Evolutionary conservation across 73 alveolate genomes (phyloP).

Genomic region (Uronychia setigera): DNA sequence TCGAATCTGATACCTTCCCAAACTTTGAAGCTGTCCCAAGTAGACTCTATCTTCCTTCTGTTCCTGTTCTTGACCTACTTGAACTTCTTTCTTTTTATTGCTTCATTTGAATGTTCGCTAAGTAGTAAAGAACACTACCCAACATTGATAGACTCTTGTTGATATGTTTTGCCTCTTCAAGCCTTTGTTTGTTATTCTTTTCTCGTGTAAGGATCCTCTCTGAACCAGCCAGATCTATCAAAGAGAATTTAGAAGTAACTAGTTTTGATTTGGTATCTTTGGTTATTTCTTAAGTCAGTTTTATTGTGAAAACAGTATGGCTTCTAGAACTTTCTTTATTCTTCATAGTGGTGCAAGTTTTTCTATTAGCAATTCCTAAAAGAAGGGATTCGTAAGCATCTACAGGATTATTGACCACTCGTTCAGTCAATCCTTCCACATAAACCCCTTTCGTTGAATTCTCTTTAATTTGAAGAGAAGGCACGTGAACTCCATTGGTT

Average conservation of each 20-base stretch:
- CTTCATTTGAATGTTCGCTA: constrained; percentile 14
- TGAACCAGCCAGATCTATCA: constrained; percentile 90
- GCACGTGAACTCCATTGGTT: neutral
- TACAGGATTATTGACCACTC: constrained; percentile 55
- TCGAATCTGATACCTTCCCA: no score
- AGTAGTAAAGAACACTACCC: constrained; percentile 87
- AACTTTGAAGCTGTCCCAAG: no score
- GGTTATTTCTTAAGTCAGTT: neutral
- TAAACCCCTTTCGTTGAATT: constrained; percentile 82
- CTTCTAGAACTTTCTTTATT: constrained; percentile 87
- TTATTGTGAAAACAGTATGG: constrained; percentile 83
- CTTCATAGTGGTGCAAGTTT: constrained; percentile 86
- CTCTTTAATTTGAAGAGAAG: constrained; percentile 64
- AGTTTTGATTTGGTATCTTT: neutral
- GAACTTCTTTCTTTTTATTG: neutral
- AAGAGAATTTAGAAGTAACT: constrained; percentile 24
- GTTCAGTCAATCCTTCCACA: constrained; percentile 87
- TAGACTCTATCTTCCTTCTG: constrained; percentile 28
- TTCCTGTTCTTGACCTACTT: neutral
- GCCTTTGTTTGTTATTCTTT: constrained; percentile 65
- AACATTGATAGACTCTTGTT: constrained; percentile 84
- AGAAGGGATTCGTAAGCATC: constrained; percentile 73
- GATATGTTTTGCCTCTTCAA: constrained; percentile 84
- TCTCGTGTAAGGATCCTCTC: constrained; percentile 72
- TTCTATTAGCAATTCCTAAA: constrained; percentile 83